Conservation (phyloP, 2,329 filamentous ascomycete genomes). For the Aphanocladium album region DNA sequence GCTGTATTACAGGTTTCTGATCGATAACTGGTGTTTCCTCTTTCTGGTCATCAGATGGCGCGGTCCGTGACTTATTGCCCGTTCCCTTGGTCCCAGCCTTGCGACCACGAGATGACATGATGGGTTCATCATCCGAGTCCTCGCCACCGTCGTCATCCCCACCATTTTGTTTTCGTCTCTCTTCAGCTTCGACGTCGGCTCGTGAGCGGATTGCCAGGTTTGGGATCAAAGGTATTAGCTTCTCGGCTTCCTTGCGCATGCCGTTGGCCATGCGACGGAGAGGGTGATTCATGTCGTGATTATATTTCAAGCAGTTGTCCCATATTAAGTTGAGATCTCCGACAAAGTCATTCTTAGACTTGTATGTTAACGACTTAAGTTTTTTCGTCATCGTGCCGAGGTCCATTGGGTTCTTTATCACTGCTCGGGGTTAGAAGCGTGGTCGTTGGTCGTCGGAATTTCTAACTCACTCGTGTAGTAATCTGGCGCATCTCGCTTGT, state of each 20-base stretch:
- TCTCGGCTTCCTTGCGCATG: constrained; percentile 97
- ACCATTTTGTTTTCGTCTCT: constrained; percentile 79
- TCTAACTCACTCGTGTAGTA: constrained; percentile 80
- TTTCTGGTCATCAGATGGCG: constrained; percentile 59
- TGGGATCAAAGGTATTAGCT: constrained; percentile 89
- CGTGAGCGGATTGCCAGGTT: constrained; percentile 86
- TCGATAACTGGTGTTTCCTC: constrained; percentile 76
- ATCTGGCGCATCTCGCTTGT: constrained; percentile 94
- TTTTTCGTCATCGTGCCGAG: constrained; percentile 98
- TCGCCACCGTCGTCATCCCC: constrained; percentile 77
- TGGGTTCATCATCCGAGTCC: constrained; percentile 94
- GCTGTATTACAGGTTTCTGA: constrained; percentile 65
- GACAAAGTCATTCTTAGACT: constrained; percentile 91
- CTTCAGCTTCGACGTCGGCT: constrained; percentile 87
- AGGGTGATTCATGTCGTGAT: constrained; percentile 81
- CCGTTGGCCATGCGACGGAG: constrained; percentile 88
- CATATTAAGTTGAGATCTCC: constrained; percentile 91
- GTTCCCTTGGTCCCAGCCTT: constrained; percentile 74
- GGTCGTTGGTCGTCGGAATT: constrained; percentile 16
- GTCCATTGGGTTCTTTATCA: constrained; percentile 97
- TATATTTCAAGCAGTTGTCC: constrained; percentile 95
- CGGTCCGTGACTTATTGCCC: constrained; percentile 67
- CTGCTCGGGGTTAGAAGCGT: constrained; percentile 38
- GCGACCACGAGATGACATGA: constrained; percentile 93
- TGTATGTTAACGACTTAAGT: constrained; percentile 72